phyloP scores from a whole-genome alignment of 2,329 filamentous ascomycete genomes.

The Sodiomyces alkalinus region DNA sequence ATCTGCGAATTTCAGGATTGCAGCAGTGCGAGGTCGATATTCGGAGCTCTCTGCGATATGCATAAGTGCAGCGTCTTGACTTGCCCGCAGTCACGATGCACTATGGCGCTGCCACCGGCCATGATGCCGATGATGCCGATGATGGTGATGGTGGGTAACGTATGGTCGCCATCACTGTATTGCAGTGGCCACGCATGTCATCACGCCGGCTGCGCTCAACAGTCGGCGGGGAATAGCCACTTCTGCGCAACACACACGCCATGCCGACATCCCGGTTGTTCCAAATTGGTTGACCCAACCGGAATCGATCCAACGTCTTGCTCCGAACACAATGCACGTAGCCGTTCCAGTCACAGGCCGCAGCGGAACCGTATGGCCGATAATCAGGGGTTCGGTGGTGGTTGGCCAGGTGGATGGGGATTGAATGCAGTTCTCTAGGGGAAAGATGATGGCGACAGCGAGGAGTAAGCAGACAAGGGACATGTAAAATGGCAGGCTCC shows the following conservation, averaged over 20 bases:
- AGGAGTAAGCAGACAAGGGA: too few species aligned
- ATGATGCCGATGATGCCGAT: background rate
- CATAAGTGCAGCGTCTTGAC: constrained; percentile 11
- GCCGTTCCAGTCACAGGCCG: background rate
- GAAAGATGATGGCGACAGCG: background rate
- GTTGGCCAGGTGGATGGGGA: constrained; percentile 1
- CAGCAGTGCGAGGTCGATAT: constrained; percentile 2
- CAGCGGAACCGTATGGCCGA: background rate
- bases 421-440: background rate
- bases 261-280: constrained; percentile 4
- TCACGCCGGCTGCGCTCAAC: constrained; percentile 2
- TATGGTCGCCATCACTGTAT: constrained; percentile 3
- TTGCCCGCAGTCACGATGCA: constrained; percentile 7
- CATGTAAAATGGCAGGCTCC: too few species aligned
- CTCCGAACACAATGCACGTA: constrained; percentile 2
- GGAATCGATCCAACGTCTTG: constrained; percentile 4
- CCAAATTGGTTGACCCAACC: constrained; percentile 1
- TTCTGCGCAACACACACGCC: constrained; percentile 4
- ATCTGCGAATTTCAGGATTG: constrained; percentile 12
- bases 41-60: constrained; percentile 7
- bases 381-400: background rate
- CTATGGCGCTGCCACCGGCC: constrained; percentile 1
- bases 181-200: constrained; percentile 6
- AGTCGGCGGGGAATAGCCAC: background rate
- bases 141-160: background rate